Conservation (phyloP, 768 basidiomycete genomes). For the Serpula lacrymans region DNA sequence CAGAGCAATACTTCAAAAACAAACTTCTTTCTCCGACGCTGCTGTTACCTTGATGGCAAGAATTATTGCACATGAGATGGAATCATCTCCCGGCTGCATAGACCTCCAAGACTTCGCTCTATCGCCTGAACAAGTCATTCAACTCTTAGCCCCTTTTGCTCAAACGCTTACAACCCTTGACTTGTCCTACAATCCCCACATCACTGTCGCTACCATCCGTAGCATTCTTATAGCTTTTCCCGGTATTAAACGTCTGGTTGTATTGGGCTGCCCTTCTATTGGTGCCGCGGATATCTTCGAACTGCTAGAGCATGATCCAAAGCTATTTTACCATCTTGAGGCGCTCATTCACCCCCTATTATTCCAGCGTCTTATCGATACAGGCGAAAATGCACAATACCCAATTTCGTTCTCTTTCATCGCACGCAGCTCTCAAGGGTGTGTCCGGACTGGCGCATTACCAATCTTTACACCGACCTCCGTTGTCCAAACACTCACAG, state of each 20-base stretch:
- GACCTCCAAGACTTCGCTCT: slow-evolving; percentile 26
- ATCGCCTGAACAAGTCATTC: slow-evolving; percentile 18
- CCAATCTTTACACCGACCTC: no score
- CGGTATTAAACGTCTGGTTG: slow-evolving; percentile 19
- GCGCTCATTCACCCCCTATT: slow-evolving; percentile 22
- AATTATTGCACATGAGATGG: slow-evolving; percentile 12
- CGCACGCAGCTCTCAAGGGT: no score
- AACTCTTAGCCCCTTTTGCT: slow-evolving; percentile 10
- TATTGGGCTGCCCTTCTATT: slow-evolving; percentile 24
- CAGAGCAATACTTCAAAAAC: slow-evolving; percentile 13
- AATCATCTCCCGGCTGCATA: slow-evolving; percentile 9
- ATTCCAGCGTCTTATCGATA: no score
- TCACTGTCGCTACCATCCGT: slow-evolving; percentile 21
- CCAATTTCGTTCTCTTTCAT: no score
- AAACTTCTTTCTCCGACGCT: slow-evolving; percentile 22
- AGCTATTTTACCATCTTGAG: slow-evolving; percentile 26
- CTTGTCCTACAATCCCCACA: slow-evolving; percentile 23
- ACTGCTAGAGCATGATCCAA: slow-evolving; percentile 20
- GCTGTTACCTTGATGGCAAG: slow-evolving; percentile 21
- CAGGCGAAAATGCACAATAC: no score
- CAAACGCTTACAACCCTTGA: slow-evolving; percentile 16
- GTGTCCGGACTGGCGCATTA: no score
- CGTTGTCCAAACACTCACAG: no score
- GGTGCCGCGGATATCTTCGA: slow-evolving; percentile 12
- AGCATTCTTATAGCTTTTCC: slow-evolving; percentile 17